These are phyloP conservation scores for Pholiota conissans DNA, from an alignment of 768 basidiomycete genomes.

Conservation along the genomic window DNA sequence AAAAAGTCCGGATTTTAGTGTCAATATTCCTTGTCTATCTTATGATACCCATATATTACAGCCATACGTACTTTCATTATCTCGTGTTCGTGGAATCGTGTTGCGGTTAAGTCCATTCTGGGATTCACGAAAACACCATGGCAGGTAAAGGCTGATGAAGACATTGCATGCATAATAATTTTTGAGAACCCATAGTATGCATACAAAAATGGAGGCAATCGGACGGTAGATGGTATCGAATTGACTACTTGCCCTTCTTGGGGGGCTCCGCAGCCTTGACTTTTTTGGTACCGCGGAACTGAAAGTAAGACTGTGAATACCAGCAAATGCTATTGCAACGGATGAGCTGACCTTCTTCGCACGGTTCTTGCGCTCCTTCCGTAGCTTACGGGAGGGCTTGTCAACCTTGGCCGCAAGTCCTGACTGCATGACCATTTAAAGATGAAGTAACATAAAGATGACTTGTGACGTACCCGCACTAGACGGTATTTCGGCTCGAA, in stretches of 20 bases:
- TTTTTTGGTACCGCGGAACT: constrained; percentile 97
- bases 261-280: constrained; percentile 86
- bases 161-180: constrained; percentile 22
- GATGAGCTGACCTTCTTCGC: constrained; percentile 83
- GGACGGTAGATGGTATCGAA: constrained; percentile 16
- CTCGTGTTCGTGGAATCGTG: neutral
- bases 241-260: constrained; percentile 87
- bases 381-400: constrained; percentile 92
- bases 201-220: constrained; percentile 25
- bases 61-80: constrained; percentile 11
- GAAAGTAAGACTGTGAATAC: constrained; percentile 16
- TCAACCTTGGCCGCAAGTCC: constrained; percentile 77
- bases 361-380: constrained; percentile 99
- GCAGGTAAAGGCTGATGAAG: constrained; percentile 2
- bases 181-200: constrained; percentile 32
- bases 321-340: neutral
- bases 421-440: constrained; percentile 41
- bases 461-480: constrained; percentile 71
- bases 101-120: neutral
- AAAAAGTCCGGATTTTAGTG: constrained; percentile 84
- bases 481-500: constrained; percentile 97
- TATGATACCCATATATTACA: constrained; percentile 26
- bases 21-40: constrained; percentile 13
- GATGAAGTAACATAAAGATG: neutral
- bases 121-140: neutral